Base-by-base conservation (phyloP, 164 flowering plant species). In the Vitis cinerea region DNA sequence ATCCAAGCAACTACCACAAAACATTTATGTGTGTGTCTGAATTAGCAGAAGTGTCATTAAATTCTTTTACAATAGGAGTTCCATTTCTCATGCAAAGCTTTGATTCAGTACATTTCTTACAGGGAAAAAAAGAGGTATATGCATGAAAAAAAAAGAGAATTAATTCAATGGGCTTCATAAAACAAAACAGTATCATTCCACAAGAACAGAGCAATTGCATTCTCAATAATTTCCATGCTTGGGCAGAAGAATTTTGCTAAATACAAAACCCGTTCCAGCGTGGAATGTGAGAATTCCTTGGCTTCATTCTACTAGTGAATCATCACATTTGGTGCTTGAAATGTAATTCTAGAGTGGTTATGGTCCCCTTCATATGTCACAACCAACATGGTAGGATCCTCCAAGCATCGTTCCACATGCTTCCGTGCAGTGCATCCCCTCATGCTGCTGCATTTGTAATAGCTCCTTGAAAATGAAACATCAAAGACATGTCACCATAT, bases 391-490 rank as follows among this genome's bases (percentile, higher is more conserved):
- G 59, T 71, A 10, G 82, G 79, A 69, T 82, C 85, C 11, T 80
- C 78, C 70, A 69, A 51, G 67, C 75, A 66, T 55, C 85, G 59
- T 62, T 82, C 83, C 51, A 80, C 80, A 31, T 83, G 85, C 71
- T 83, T 83, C 50, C 83, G 78, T 17, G 86, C 83, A n/a, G 82
- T 80, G 52, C 86, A 83, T 30, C 83, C 82, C 74, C 75, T 77
- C 57, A 58, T 44, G 71, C 82, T 78, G 67, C 83, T 83, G 75
- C 85, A 77, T 66, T 80, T 80, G 82, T 80, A 80, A 47, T 75
- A 83, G 64, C 82, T 77, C 85, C 85, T 80, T 57, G 37, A 47
- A 65, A 65, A 14, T 29, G 5, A 60, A 51, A 51, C 54, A 67
- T 55, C 58, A 61, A 65, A 59, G 19, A 51, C 52, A 19, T 19